Evolutionary conservation across 495 filamentous ascomycete species (phyloP), one percentile per base, ranked within the genome.

Genomic region (Aspergillus bridgeri): DNA sequence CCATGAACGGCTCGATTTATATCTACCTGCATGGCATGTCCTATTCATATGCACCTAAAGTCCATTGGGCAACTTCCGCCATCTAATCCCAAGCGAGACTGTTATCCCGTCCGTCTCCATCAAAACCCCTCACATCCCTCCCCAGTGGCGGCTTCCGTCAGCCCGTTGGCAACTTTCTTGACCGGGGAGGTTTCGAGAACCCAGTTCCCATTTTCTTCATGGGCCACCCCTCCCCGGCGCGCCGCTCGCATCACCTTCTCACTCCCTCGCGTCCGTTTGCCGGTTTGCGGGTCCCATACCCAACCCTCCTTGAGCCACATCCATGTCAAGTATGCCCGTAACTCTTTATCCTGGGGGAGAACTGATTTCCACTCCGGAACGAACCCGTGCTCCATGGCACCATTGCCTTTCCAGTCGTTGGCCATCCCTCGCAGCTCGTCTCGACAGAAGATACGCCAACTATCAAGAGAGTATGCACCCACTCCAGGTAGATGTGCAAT

Each of bases 371-470:
- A 97, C 69, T 97, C 93, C 4, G 72, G 70, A n/a, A 70, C 64
- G 59, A 81, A 76, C 0, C 59, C 68, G 5, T 56, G 29, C 19
- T 24, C 48, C 21, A 54, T 60, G 3, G 71, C 58, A 13, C 62
- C 70, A 17, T 55, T 58, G 4, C 87, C 87, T 60, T 81, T 84
- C 82, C 86, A 89, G 49, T 83, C 81, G 2, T 69, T 63, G 7
- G 84, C 84, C 20, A 83, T 56, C 0, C 82, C 86, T 2, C 91
- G 77, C 27, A 96, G 67, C 47, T 79, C 78, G 69, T 98, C 93
- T 1, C 93, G 81, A 64, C 91, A 96, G 69, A 97, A 97, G 54
- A 97, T 96, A 4, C 94, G 81, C 90, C 91, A 98, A 58, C 87
- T 91, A 69, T 98, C 93, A 42, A 96, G 72, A 0, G 92, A 89